Base-by-base conservation (phyloP, 495 filamentous ascomycete species). In the Aspergillus steynii region DNA sequence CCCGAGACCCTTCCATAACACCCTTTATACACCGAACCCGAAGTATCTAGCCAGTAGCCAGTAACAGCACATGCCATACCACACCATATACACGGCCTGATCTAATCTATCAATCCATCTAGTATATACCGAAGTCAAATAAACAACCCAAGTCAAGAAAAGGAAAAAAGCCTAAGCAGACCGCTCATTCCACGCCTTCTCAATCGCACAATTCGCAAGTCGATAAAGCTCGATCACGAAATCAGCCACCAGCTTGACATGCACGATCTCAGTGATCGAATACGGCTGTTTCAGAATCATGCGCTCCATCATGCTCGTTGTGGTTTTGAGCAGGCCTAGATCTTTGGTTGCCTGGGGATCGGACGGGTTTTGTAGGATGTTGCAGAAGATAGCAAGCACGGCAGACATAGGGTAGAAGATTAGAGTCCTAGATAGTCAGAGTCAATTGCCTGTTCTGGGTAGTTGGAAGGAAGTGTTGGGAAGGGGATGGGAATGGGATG, bases 361-460 rank as follows among this genome's bases (percentile, higher is more conserved):
- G 4, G 77, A 61, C 4, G 82, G 82, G 53, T 80, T 77, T 20
- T 78, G 70, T 5, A 84, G 70, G 55, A 83, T 79, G 55, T 75
- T 80, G 70, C 77, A 83, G 56, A 84, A 84, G 31, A 84, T 74
- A 14, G 71, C 71, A 32, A 81, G 69, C 26, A 82, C 68, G 29
- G 81, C 80, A 25, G 81, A 80, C 62, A 83, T 80, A 42, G 81
- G 82, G 58, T 84, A 84, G 65, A 82, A 82, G 15, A 83, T 71
- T 0, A 82, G 61, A 10, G 73, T 75, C 75, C 79, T 82, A 25
- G 49, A 49, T 20, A 7, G 25, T 50, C 3, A 50, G 20, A 20
- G 20, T 20, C 20, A 20, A 20, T 20, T 20, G 20, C 20, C 20
- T 20, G 20, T 20, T 20, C 20, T 20, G 20, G 20, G 20, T 20